Evolutionary conservation across 305 asterid genomes (phyloP), one percentile per base, ranked within the genome.

Genomic region (Rubia tinctorum): DNA sequence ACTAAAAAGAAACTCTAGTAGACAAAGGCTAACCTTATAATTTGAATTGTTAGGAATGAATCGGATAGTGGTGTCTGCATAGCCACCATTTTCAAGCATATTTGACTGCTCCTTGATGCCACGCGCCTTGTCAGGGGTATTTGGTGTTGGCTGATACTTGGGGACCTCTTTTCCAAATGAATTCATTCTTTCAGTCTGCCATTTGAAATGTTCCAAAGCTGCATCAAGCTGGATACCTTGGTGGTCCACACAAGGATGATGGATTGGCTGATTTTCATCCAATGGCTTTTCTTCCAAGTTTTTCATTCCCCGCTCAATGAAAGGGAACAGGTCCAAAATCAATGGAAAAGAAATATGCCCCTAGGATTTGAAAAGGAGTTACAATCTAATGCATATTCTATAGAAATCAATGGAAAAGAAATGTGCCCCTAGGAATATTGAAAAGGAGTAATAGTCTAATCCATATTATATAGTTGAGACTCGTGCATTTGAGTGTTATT

Each of bases 281-380:
- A 71, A 79, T 49, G 63, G 47, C 37, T 73, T 76, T 25, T 83
- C 71, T 70, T 80, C 87, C 73, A 69, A 78, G 68, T 74, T 67
- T 76, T 87, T 82, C 70, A 85, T 78, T 77, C 85, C 84, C 39
- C 82, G 71, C 76, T 76, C 83, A 72, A 86, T 79, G 79, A 85
- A 87, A 5, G 84, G 79, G 68, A 96, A 82, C 77, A 91, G 43
- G 79, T 94, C 87, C 82, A 94, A 82, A 77, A 82, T 77, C 75
- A 79, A 80, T 6, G 97, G 97, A 73, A 89, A 94, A 63, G 93
- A 79, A 67, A 91, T 71, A 68, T 94, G 97, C 30, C 95, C 97
- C 97, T 91, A 83, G 18, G 76, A 71, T 83, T 68, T 39, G 47
- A 8, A 40, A 30, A 55, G 23, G 13, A 9, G 56, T 58, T 40